phyloP scores from a whole-genome alignment of 306 rosid genomes.

The Potentilla sterilis region DNA sequence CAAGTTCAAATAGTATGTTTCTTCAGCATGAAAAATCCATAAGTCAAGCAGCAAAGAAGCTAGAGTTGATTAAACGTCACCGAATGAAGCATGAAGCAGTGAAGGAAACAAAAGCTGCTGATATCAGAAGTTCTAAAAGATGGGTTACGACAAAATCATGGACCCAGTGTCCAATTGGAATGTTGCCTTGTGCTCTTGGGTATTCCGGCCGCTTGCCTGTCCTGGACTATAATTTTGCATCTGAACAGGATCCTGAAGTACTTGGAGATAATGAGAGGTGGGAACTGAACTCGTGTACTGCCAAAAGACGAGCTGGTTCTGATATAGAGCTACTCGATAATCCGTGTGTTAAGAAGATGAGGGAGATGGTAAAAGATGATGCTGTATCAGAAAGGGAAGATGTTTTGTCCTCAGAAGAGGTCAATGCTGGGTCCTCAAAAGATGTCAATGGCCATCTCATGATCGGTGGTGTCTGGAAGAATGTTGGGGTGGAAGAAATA shows the following conservation, averaged over 20 bases:
- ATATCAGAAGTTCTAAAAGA: slow-evolving; percentile 28
- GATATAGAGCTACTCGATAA: slow-evolving; percentile 44
- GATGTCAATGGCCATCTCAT: slow-evolving; percentile 43
- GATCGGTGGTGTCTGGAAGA: slow-evolving; percentile 62
- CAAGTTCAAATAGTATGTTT: slow-evolving; percentile 30
- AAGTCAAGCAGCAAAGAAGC: slow-evolving; percentile 50
- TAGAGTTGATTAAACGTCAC: slow-evolving; percentile 56
- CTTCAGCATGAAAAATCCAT: slow-evolving; percentile 48
- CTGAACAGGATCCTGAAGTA: slow-evolving; percentile 18
- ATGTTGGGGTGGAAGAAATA: slow-evolving; percentile 55
- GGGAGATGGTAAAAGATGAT: slow-evolving; percentile 33
- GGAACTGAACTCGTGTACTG: slow-evolving; percentile 27
- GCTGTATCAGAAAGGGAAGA: slow-evolving; percentile 16
- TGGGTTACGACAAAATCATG: slow-evolving; percentile 72
- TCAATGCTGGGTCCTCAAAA: slow-evolving; percentile 23
- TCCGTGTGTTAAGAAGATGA: slow-evolving; percentile 53
- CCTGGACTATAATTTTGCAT: slow-evolving; percentile 36
- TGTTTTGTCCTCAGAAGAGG: slow-evolving; percentile 17
- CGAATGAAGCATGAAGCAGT: slow-evolving; percentile 33
- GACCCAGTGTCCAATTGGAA: slow-evolving; percentile 92
- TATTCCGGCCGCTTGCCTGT: slow-evolving; percentile 66
- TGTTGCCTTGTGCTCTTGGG: slow-evolving; percentile 67
- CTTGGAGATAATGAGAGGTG: slow-evolving; percentile 25
- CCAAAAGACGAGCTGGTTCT: slow-evolving; percentile 51
- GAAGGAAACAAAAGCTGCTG: slow-evolving; percentile 21